Evolutionary conservation across 208 protist species (phyloP).

Genomic region (Leishmania aethiopica): DNA sequence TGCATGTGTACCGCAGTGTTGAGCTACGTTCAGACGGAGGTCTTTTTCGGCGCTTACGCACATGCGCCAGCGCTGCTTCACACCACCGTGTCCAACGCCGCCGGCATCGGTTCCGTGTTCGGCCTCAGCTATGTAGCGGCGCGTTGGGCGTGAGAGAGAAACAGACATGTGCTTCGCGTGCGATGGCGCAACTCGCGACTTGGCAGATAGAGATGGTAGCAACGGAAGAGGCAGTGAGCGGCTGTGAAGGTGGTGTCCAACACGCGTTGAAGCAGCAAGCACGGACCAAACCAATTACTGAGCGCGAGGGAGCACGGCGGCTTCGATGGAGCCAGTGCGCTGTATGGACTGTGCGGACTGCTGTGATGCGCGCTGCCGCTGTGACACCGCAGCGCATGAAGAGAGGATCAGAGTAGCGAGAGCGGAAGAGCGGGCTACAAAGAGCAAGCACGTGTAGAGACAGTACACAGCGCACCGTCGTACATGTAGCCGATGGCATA

Average conservation of each 20-base stretch:
- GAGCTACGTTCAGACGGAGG: conserved; percentile 64
- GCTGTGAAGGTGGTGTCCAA: background rate
- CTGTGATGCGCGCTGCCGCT: no score
- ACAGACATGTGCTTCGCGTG: no score
- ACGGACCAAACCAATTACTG: no score
- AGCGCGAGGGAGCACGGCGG: no score
- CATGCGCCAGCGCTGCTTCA: conserved; percentile 33
- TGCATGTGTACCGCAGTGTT: conserved; percentile 29
- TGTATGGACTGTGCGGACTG: no score
- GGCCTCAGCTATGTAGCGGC: conserved; percentile 37
- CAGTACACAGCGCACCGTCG: no score
- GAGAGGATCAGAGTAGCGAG: no score
- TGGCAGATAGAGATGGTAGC: background rate
- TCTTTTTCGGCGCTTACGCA: conserved; percentile 84
- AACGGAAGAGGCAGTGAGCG: background rate
- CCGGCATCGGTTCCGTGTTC: conserved; percentile 44
- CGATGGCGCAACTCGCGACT: background rate
- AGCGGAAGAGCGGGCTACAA: no score
- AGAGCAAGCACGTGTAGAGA: no score
- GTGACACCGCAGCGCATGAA: no score
- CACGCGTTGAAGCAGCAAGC: background rate
- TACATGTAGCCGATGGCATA: no score
- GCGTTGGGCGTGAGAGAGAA: conserved; percentile 18
- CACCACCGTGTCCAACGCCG: conserved; percentile 39
- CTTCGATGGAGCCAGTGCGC: no score